phyloP scores from a whole-genome alignment of 1,139 yeast species.

The Pneumocystis murina region DNA sequence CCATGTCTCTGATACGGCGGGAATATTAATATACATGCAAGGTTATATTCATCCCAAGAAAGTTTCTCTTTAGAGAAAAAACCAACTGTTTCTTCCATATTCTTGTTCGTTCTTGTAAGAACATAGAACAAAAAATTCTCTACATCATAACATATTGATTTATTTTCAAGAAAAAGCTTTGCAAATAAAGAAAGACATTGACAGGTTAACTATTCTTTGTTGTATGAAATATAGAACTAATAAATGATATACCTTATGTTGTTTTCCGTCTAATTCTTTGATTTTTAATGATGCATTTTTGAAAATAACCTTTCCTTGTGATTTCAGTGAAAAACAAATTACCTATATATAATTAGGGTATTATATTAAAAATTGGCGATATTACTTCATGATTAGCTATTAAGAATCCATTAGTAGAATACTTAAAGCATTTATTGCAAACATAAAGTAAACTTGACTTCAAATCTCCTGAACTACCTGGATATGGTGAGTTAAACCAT shows the following conservation, averaged over 20 bases:
- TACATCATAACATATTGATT: slow-evolving; percentile 68
- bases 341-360: background rate
- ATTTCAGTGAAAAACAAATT: background rate
- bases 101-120: slow-evolving; percentile 34
- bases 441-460: background rate
- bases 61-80: slow-evolving; percentile 78
- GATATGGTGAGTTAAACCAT: background rate
- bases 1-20: slow-evolving; percentile 81
- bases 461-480: background rate
- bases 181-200: slow-evolving; percentile 77
- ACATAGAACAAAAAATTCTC: slow-evolving; percentile 71
- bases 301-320: background rate
- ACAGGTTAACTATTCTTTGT: slow-evolving; percentile 36
- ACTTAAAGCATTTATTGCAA: slow-evolving; percentile 2
- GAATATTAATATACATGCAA: slow-evolving; percentile 79
- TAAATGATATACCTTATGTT: background rate
- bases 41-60: slow-evolving; percentile 71
- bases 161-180: slow-evolving; percentile 77
- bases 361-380: background rate
- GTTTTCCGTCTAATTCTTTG: background rate
- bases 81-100: slow-evolving; percentile 39
- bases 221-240: background rate
- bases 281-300: background rate
- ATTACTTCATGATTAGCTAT: background rate
- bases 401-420: background rate